Evolutionary conservation across 768 basidiomycete species (phyloP), one percentile per base, ranked within the genome.

Genomic region (Rhodocollybia butyracea): DNA sequence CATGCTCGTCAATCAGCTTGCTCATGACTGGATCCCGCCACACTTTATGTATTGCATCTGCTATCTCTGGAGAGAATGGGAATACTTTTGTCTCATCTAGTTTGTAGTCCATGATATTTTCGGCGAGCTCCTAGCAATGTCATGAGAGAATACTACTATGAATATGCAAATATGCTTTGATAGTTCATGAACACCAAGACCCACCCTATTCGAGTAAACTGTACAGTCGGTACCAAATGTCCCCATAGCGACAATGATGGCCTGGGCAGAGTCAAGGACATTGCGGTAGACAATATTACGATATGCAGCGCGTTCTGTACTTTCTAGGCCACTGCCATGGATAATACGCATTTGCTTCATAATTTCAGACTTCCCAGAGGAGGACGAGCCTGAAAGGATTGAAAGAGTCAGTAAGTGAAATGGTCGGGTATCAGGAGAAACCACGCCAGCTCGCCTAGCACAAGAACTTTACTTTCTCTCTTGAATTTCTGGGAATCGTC

Each of bases 341-440:
- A 98, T 94, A 56, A 98, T 95, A 79, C 96, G 97, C 94, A 98
- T 97, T 70, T 98, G 95, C 68, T 98, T 98, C 32, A 97, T 94
- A 60, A 98, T 93, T 0, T 94, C 98, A 4, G 85, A 87, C 73
- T 98, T 98, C 5, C 95, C 96, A 0, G 89, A 91, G 74, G 95
- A 94, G 63, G 94, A 93, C 13, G 94, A 94, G 54, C 95, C 94
- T 95, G 62, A 19, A 40, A 50, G 46, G n/a, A n/a, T n/a, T n/a
- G n/a, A 47, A 27, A 38, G 46, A 29, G 45, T 31, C 17, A 56
- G 26, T 51, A 43, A 40, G n/a, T n/a, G n/a, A 50, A 19, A 39
- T 30, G 8, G 13, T 21, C 15, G 13, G 24, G 53, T 15, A 31
- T n/a, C 6, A 26, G 38, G 41, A 29, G 30, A 24, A 24, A 27